phyloP scores from a whole-genome alignment of 345 rosid genomes.

The Salix koriyanagi region DNA sequence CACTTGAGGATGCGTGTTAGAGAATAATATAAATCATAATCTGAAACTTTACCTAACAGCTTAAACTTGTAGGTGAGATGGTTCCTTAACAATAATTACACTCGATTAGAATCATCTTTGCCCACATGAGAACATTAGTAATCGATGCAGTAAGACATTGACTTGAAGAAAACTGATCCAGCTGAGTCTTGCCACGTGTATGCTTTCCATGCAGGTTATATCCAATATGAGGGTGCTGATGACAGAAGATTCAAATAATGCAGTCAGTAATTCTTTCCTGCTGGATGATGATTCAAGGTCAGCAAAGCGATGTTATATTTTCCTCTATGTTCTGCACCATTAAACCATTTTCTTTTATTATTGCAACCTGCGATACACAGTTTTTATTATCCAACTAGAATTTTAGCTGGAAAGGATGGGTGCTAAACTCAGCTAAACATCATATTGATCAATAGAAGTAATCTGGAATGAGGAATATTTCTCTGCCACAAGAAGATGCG shows the following conservation, averaged over 20 bases:
- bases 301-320: background rate
- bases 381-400: background rate
- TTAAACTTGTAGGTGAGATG: too few relatives aligned
- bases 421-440: background rate
- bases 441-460: background rate
- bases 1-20: too few relatives aligned
- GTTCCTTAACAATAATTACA: background rate
- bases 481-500: background rate
- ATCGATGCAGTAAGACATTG: background rate
- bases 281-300: conserved; percentile 96
- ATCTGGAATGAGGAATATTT: background rate
- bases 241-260: conserved; percentile 96
- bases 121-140: background rate
- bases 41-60: too few relatives aligned
- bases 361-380: background rate
- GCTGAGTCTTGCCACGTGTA: background rate
- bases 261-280: conserved; percentile 88
- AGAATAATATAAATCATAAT: too few relatives aligned
- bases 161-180: background rate
- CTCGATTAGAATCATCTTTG: conserved; percentile 18
- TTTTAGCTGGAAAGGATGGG: background rate
- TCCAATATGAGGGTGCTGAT: conserved; percentile 84
- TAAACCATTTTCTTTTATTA: background rate
- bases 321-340: background rate
- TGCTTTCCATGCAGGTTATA: conserved; percentile 47